These are phyloP conservation scores for Strobilomyces dryophilus DNA, from an alignment of 768 basidiomycete genomes.

Conservation along the genomic window DNA sequence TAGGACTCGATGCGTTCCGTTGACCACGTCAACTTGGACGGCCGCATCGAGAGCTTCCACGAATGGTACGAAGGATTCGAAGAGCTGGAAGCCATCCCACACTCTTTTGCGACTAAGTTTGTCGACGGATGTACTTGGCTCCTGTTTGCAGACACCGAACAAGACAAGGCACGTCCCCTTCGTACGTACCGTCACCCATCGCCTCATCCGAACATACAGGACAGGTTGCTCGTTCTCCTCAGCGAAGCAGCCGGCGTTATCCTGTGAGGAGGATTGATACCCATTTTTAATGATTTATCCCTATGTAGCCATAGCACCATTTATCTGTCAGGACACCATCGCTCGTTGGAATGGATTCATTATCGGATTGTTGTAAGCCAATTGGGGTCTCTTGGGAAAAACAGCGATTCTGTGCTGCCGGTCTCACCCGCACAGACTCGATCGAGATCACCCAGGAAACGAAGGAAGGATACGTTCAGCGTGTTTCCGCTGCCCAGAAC, in stretches of 20 bases:
- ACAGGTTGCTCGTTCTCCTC: conserved; percentile 25
- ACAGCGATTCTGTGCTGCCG: no score
- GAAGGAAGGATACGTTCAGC: no score
- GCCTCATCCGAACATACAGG: conserved; percentile 14
- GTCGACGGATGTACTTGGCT: conserved; percentile 48
- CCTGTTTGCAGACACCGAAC: conserved; percentile 58
- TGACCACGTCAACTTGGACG: conserved; percentile 42
- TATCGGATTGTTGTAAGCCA: neutral
- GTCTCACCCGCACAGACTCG: no score
- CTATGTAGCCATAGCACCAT: conserved; percentile 19
- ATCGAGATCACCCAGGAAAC: no score
- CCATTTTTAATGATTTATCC: conserved; percentile 5
- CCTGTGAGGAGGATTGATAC: conserved; percentile 15
- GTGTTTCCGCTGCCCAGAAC: no score
- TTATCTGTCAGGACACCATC: conserved; percentile 8
- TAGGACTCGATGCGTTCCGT: conserved; percentile 30
- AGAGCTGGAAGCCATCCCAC: conserved; percentile 58
- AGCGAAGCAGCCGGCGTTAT: conserved; percentile 30
- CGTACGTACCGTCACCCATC: neutral
- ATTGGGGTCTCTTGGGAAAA: neutral
- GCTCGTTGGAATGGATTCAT: conserved; percentile 5
- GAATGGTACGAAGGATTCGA: conserved; percentile 71
- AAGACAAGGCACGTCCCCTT: conserved; percentile 48
- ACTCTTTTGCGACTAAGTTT: conserved; percentile 66
- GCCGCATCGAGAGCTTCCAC: conserved; percentile 42